phyloP scores from a whole-genome alignment of 805 yeast genomes.

The Torulaspora quercuum region DNA sequence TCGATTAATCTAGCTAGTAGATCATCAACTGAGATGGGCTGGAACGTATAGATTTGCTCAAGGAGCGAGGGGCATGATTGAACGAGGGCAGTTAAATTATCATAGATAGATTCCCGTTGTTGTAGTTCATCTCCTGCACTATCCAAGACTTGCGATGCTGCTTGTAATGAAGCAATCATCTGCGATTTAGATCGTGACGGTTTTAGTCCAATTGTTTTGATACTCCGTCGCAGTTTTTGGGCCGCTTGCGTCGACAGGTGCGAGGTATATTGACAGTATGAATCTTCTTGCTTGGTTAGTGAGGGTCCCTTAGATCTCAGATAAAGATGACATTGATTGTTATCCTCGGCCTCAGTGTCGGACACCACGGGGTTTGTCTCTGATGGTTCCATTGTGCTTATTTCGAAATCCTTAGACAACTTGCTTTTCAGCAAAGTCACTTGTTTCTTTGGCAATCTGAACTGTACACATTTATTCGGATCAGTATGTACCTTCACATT shows the following conservation, averaged over 20 bases:
- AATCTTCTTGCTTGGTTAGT: background rate
- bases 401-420: conserved; percentile 3
- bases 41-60: conserved; percentile 32
- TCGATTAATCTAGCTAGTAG: conserved; percentile 21
- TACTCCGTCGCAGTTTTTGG: conserved; percentile 24
- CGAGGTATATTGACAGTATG: too few species aligned
- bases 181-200: conserved; percentile 28
- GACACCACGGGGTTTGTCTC: conserved; percentile 4
- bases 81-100: conserved; percentile 24
- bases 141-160: conserved; percentile 29
- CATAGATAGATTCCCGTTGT: conserved; percentile 20
- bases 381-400: conserved; percentile 1
- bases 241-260: conserved; percentile 25
- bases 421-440: conserved; percentile 1
- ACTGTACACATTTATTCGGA: background rate
- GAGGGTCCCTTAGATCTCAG: background rate
- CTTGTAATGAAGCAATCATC: conserved; percentile 30
- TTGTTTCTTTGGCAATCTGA: conserved; percentile 3
- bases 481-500: background rate
- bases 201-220: conserved; percentile 31
- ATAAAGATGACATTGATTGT: conserved; percentile 1
- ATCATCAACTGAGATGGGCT: conserved; percentile 26
- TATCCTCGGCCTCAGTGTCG: conserved; percentile 13
- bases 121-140: conserved; percentile 13
- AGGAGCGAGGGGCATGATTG: conserved; percentile 22